Evolutionary conservation across 495 filamentous ascomycete species (phyloP), one percentile per base, ranked within the genome.

Genomic region (Margaritispora aquatica): DNA sequence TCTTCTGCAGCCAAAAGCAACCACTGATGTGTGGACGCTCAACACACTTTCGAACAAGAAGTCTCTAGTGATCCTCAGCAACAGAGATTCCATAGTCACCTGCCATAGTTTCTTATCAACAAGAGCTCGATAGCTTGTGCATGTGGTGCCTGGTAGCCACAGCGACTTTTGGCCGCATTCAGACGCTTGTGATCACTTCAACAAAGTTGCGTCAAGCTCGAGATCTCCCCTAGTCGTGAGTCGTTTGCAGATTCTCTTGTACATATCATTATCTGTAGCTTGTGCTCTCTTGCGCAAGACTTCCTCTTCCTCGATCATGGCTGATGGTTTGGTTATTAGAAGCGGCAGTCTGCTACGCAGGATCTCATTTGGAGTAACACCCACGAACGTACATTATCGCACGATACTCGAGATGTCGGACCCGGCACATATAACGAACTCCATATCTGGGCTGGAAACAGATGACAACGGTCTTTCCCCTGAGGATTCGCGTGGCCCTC

Each of bases 331-430:
- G 41, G 64, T 73, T 54, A 57, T 75, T 11, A 73, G 72, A 60
- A 69, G 69, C 65, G 71, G 69, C 17, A 68, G 69, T 64, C 62
- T 70, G 54, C 63, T 72, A 46, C 71, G 74, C 36, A 68, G 67
- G 58, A 69, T 73, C 19, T 71, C 69, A 51, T 75, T 75, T 24
- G 72, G 66, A 65, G 68, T 69, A 49, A 68, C 71, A 60, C 58
- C 66, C 31, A 71, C 54, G 11, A 19, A 27, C 21, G 29, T 67
- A 49, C 68, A 71, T 49, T 60, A 64, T 23, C 70, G 67, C 21
- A 71, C 74, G 23, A 64, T 77, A 26, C 64, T 66, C 68, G 71
- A 72, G 49, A 80, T 84, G 80, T 75, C 73, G 46, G 74, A 75
- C 55, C 63, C 70, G 20, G 70, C 76, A 34, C 63, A 59, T 50